These are phyloP conservation scores for Hanseniaspora valbyensis DNA, from an alignment of 805 yeast species.

Conservation along the genomic window DNA sequence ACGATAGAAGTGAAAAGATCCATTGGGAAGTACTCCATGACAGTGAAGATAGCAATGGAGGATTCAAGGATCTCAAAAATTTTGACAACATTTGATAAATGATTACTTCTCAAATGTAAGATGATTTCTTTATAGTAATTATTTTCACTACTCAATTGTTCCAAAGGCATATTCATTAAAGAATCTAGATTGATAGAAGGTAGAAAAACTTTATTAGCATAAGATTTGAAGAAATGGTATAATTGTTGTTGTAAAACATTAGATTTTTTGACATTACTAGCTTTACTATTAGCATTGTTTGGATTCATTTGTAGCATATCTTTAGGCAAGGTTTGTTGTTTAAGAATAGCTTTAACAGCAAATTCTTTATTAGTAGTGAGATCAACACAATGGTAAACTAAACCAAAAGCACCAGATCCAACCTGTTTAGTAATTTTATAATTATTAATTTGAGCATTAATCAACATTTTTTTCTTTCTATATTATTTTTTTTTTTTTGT, in stretches of 20 bases:
- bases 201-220: slow-evolving; percentile 21
- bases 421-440: slow-evolving; percentile 23
- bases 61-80: slow-evolving; percentile 63
- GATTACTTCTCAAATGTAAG: slow-evolving; percentile 62
- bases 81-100: slow-evolving; percentile 66
- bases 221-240: slow-evolving; percentile 22
- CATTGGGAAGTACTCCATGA: slow-evolving; percentile 80
- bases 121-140: slow-evolving; percentile 50
- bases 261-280: slow-evolving; percentile 19
- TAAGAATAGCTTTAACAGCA: slow-evolving; percentile 65
- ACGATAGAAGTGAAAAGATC: slow-evolving; percentile 82
- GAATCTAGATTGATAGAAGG: slow-evolving; percentile 25
- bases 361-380: slow-evolving; percentile 37
- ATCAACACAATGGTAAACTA: slow-evolving; percentile 62
- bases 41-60: slow-evolving; percentile 47
- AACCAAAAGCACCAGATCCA: slow-evolving; percentile 81
- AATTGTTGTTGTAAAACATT: slow-evolving; percentile 24
- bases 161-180: slow-evolving; percentile 27
- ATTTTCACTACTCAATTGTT: slow-evolving; percentile 23
- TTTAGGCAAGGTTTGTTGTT: slow-evolving; percentile 29
- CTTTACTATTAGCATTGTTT: slow-evolving; percentile 14
- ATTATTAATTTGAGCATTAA: slow-evolving; percentile 25
- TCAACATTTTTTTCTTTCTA: slow-evolving; percentile 19
- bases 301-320: slow-evolving; percentile 12
- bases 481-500: too few relatives aligned